Evolutionary conservation across 2,329 filamentous ascomycete genomes (phyloP), one percentile per base, ranked within the genome.

Genomic region (Beauveria sp.): DNA sequence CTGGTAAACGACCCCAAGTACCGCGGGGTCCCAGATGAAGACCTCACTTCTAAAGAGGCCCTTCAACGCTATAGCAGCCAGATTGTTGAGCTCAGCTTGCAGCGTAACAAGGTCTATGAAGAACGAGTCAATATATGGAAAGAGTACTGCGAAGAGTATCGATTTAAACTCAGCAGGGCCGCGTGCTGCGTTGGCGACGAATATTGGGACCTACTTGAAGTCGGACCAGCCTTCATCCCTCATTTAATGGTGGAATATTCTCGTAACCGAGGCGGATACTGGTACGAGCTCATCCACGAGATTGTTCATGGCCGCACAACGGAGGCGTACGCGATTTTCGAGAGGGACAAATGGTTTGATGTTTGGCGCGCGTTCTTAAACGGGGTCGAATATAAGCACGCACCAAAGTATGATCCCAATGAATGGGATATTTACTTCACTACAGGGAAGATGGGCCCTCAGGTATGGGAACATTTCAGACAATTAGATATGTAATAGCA

Each of bases 221-320:
- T 62, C 3, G 60, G 60, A 20, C 60, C 60, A 47, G 38, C 46
- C 12, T 54, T 62, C 10, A 59, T 60, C 16, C 47, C 61, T 22
- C 61, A 55, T 22, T 45, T 62, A 20, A 62, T 62, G 61, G 50
- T 62, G 16, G 61, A 62, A 45, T 62, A 59, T 22, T 55, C 49
- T 43, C 22, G 20, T 51, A 43, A 62, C 34, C 55, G 50, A 54
- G 30, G 45, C 30, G 61, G 61, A 43, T 62, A 50, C 50, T 62
- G 61, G 55, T 62, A 62, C 30, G 61, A 62, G 61, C 61, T 62
- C 16, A 28, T 62, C 28, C 61, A 62, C 20, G 55, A 62, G 30
- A 62, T 62, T 38, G 24, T 62, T 50, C 61, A 62, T 53, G 54
- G 55, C 40, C 61, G 51, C n/a, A 54, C 26, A 34, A 62, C 50